These are phyloP conservation scores for Starmera pachycereana DNA, from an alignment of 805 yeast species.

Conservation along the genomic window DNA sequence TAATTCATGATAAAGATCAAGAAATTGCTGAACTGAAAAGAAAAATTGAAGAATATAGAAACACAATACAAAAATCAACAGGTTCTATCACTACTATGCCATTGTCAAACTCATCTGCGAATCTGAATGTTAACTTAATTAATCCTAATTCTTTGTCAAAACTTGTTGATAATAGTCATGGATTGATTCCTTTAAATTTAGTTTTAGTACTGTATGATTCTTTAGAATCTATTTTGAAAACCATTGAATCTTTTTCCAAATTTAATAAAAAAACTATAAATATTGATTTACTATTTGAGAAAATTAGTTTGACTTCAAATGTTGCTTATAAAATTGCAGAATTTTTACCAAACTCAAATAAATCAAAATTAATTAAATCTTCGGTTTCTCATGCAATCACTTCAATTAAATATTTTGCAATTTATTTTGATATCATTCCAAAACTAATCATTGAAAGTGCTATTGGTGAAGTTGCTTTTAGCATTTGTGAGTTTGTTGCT, in stretches of 20 bases:
- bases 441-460: constrained; percentile 64
- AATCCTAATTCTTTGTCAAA: constrained; percentile 17
- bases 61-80: constrained; percentile 18
- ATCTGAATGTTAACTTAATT: too few relatives aligned
- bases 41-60: constrained; percentile 37
- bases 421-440: constrained; percentile 58
- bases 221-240: constrained; percentile 33
- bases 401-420: constrained; percentile 61
- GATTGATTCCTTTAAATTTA: constrained; percentile 36
- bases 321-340: constrained; percentile 20
- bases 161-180: constrained; percentile 23
- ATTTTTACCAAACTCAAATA: constrained; percentile 24
- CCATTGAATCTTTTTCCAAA: constrained; percentile 19
- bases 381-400: constrained; percentile 69
- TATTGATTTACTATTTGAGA: constrained; percentile 36
- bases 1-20: constrained; percentile 10
- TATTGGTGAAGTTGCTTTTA: constrained; percentile 58
- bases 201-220: constrained; percentile 36
- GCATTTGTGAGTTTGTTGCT: constrained; percentile 51
- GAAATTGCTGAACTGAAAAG: constrained; percentile 26
- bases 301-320: constrained; percentile 39
- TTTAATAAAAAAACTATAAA: constrained; percentile 13
- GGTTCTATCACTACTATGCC: too few relatives aligned
- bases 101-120: too few relatives aligned
- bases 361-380: constrained; percentile 44